Conservation (phyloP, 1,284 basidiomycete species). For the Volvariella volvacea region DNA sequence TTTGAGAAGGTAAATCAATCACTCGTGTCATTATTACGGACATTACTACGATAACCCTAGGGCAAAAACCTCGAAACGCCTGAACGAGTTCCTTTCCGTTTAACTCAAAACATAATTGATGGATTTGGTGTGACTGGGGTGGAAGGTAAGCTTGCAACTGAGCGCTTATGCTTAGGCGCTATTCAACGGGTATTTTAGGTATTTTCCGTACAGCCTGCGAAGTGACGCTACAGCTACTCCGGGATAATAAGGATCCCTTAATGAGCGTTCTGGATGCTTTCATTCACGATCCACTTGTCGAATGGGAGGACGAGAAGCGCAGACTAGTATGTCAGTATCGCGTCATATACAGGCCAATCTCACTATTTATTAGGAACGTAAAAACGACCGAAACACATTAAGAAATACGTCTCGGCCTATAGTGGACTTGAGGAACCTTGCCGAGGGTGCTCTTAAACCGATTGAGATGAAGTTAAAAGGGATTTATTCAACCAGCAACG, state of each 20-base stretch:
- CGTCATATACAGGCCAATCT: slow-evolving; percentile 1
- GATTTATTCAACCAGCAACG: slow-evolving; percentile 50
- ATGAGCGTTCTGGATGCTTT: slow-evolving; percentile 98
- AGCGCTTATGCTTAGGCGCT: no score
- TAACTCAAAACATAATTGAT: slow-evolving; percentile 93
- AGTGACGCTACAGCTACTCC: slow-evolving; percentile 82
- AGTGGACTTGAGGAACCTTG: slow-evolving; percentile 55
- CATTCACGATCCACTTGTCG: slow-evolving; percentile 94
- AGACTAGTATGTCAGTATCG: slow-evolving; percentile 37
- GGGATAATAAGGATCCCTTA: slow-evolving; percentile 89
- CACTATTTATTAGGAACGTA: slow-evolving; percentile 20
- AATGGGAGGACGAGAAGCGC: slow-evolving; percentile 83
- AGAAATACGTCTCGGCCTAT: slow-evolving; percentile 34
- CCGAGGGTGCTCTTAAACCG: slow-evolving; percentile 68
- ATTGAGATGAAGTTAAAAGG: slow-evolving; percentile 86
- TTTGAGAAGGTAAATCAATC: slow-evolving; percentile 77
- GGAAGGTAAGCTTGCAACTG: slow-evolving; percentile 54
- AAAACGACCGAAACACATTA: slow-evolving; percentile 20
- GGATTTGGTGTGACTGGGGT: slow-evolving; percentile 92
- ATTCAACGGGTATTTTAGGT: slow-evolving; percentile 41
- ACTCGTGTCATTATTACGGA: not conserved
- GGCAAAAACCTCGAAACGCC: slow-evolving; percentile 87
- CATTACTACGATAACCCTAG: slow-evolving; percentile 26
- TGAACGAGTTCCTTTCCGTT: slow-evolving; percentile 91
- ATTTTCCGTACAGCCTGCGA: slow-evolving; percentile 92